phyloP scores from a whole-genome alignment of 352 stramenopile genomes.

The Phytophthora sojae region DNA sequence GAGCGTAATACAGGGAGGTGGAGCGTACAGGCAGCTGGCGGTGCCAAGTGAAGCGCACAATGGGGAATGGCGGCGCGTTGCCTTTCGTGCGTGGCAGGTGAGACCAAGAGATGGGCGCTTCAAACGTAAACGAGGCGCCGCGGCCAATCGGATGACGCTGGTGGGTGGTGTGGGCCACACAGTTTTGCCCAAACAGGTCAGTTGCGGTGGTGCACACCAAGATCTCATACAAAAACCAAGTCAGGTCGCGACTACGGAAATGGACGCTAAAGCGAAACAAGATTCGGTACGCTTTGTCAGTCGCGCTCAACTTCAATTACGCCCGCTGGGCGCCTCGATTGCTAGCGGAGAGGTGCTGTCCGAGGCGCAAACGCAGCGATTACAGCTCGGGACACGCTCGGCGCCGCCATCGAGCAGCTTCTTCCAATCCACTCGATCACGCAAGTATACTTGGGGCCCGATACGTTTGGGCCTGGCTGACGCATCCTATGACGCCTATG shows the following conservation, averaged over 20 bases:
- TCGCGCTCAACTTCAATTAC: slow-evolving; percentile 20
- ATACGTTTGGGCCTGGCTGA: not conserved
- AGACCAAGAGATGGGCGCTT: not conserved
- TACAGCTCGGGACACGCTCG: not conserved
- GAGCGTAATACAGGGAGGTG: not conserved
- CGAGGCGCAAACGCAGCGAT: slow-evolving; percentile 26
- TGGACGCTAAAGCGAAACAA: slow-evolving; percentile 6
- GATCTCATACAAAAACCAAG: slow-evolving; percentile 16
- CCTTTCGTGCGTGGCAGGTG: not conserved
- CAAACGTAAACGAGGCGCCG: slow-evolving; percentile 3
- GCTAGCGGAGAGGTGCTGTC: slow-evolving; percentile 11
- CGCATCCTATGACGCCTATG: too few relatives aligned
- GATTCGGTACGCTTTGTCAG: slow-evolving; percentile 3
- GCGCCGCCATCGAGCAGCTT: slow-evolving; percentile 21
- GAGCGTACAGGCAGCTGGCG: not conserved
- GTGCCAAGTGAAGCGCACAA: slow-evolving; percentile 17
- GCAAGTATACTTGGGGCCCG: slow-evolving; percentile 11
- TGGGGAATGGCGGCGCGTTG: slow-evolving; percentile 19
- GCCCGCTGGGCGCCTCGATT: not conserved
- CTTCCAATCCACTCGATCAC: slow-evolving; percentile 43
- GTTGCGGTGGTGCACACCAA: slow-evolving; percentile 21
- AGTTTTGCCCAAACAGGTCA: not conserved
- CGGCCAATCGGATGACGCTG: slow-evolving; percentile 24
- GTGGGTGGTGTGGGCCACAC: slow-evolving; percentile 11
- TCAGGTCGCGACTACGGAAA: slow-evolving; percentile 29